A percentile compares a stretch with the other conserved stretches of the same genome.
Conservation (phyloP, 176 grass and related monocot species). For the Melocanna baccifera region DNA sequence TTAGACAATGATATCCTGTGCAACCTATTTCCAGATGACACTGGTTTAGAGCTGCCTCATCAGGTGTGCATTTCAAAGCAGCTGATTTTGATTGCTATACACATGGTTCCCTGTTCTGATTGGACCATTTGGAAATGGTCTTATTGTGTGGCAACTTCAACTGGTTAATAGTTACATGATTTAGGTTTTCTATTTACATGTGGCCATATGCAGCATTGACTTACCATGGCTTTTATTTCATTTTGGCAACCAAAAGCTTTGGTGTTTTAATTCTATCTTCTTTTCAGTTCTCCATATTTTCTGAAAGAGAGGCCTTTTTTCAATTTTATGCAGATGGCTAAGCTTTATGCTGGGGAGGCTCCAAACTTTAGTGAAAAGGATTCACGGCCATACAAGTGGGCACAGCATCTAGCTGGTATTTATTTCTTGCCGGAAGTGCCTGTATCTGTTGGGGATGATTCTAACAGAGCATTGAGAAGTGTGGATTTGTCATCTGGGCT, state of each 20-base stretch:
- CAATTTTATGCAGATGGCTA: constrained; percentile 67
- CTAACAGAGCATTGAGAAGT: constrained; percentile 40
- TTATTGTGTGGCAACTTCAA: not conserved
- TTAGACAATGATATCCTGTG: constrained; percentile 74
- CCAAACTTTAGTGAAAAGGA: constrained; percentile 68
- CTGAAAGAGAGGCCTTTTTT: constrained; percentile 20
- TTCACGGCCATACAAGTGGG: constrained; percentile 94
- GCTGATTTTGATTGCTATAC: constrained; percentile 7
- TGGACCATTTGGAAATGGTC: not conserved
- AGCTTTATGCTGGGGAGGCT: constrained; percentile 65
- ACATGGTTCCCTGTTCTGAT: constrained; percentile 3
- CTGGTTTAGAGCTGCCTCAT: constrained; percentile 83
- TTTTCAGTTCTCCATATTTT: not conserved
- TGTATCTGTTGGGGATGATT: constrained; percentile 37
- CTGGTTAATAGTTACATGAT: not conserved
- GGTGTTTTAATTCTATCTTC: not conserved
- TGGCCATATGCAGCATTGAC: not conserved
- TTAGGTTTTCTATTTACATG: not conserved
- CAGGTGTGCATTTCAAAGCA: constrained; percentile 44
- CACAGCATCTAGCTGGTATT: constrained; percentile 90
- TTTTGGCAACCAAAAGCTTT: not conserved
- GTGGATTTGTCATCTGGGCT: constrained; percentile 68
- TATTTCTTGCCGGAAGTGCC: constrained; percentile 86
- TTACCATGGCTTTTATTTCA: not conserved
- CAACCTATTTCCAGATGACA: constrained; percentile 97